Evolutionary conservation across 345 rosid species (phyloP), one percentile per base, ranked within the genome.

Genomic region (Aquilaria yunnanensis): DNA sequence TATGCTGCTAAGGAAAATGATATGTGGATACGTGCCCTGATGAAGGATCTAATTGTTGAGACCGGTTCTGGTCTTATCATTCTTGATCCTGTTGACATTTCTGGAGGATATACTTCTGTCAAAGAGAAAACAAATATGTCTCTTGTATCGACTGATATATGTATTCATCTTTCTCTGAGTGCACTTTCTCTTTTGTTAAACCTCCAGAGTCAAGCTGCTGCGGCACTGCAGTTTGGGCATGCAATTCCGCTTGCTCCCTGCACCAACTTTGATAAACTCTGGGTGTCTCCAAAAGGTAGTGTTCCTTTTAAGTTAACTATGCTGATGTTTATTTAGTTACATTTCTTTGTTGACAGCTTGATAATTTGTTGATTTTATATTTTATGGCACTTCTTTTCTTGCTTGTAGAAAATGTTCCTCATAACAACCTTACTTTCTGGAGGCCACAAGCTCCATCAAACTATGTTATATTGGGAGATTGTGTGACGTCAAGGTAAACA

Each of bases 21-120:
- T 77, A 86, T 77, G 53, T 94, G 99, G 99, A 80, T 88, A 51
- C 88, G 96, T 23, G 88, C 97, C 50, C 74, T 85, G 61, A 74
- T 86, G 76, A 94, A 90, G 84, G 91, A 84, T 74, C 77, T 94
- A 67, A 85, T 82, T 12, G 71, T 94, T 56, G 99, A 94, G 81
- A 82, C 97, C 67, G 99, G 97, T 69, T 94, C 99, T 70, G 99
- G 99, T 74, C 96, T 94, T 69, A 76, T 82, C 67, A 84, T 94
- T 78, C 80, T 94, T 59, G 95, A 86, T 70, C 96, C 96, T 41
- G 88, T 89, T 51, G 96, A 90, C 82, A 75, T 94, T 58, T 90
- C 97, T 0, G 91, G 88, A 51, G 99, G 95, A 59, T 94, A 85
- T 74, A 90, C 97, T 41, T 90, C 95, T 59, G 83, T 90, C 61